These are phyloP conservation scores for Syzygium malaccense DNA, from an alignment of 441 rosid species.

Conservation along the genomic window DNA sequence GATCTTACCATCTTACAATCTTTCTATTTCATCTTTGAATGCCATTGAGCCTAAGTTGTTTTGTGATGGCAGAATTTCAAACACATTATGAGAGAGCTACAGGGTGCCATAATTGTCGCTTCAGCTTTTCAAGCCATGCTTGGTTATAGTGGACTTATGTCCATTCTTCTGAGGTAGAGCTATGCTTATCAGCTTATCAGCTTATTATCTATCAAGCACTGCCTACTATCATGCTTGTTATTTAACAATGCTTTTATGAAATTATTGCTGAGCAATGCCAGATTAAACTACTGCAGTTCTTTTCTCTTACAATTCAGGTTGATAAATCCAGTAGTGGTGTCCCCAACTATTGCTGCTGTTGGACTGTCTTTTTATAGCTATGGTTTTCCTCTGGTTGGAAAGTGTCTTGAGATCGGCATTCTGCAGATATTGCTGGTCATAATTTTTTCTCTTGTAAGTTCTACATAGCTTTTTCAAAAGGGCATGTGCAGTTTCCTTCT, in stretches of 20 bases:
- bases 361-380: conserved; percentile 93
- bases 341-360: conserved; percentile 97
- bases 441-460: conserved; percentile 89
- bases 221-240: not conserved
- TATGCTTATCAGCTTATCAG: not conserved
- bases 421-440: conserved; percentile 79
- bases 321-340: conserved; percentile 93
- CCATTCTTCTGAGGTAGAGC: conserved; percentile 60
- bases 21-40: not conserved
- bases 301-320: conserved; percentile 40
- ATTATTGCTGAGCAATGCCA: not conserved
- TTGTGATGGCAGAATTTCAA: conserved; percentile 60
- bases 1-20: not conserved
- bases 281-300: not conserved
- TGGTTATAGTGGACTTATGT: conserved; percentile 94
- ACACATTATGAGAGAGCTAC: conserved; percentile 92
- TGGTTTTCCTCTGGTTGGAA: conserved; percentile 89
- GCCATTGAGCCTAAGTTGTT: not conserved
- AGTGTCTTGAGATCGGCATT: conserved; percentile 82
- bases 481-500: not conserved
- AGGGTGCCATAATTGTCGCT: conserved; percentile 79
- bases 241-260: not conserved
- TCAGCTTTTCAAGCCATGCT: conserved; percentile 78
- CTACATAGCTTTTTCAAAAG: not conserved
- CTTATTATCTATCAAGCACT: not conserved